Conservation (phyloP, 2,329 filamentous ascomycete genomes). For the Phoma sp. region DNA sequence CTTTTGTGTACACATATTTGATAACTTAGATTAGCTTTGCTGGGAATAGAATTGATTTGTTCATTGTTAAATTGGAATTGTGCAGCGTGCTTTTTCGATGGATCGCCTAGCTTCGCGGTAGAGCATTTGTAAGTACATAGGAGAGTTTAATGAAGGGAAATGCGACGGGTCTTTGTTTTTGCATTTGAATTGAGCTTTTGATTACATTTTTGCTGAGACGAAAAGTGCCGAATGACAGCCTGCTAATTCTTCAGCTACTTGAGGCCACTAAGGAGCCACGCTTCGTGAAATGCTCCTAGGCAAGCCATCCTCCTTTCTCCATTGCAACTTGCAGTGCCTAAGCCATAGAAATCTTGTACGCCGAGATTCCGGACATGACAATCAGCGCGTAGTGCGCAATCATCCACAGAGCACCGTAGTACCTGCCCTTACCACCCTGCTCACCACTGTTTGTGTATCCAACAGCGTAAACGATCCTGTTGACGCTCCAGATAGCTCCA, state of each 20-base stretch:
- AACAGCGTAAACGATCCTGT: constrained; percentile 57
- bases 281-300: no score
- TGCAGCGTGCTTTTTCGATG: no score
- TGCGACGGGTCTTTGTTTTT: no score
- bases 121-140: no score
- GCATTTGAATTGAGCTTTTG: no score
- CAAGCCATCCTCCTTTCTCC: neutral
- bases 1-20: neutral
- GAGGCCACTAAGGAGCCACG: no score
- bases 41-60: no score
- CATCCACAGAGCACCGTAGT: constrained; percentile 46
- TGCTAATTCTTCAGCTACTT: no score
- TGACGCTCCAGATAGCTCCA: constrained; percentile 60
- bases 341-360: constrained; percentile 31
- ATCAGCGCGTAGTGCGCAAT: constrained; percentile 43
- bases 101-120: no score
- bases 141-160: no score
- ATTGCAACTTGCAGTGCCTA: neutral
- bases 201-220: neutral
- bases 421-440: constrained; percentile 54
- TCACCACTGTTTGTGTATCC: constrained; percentile 54
- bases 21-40: no score
- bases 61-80: no score
- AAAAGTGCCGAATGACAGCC: neutral
- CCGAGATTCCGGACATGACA: constrained; percentile 36